phyloP scores from a whole-genome alignment of 257 asterid genomes.

The Solanum paucissectum region DNA sequence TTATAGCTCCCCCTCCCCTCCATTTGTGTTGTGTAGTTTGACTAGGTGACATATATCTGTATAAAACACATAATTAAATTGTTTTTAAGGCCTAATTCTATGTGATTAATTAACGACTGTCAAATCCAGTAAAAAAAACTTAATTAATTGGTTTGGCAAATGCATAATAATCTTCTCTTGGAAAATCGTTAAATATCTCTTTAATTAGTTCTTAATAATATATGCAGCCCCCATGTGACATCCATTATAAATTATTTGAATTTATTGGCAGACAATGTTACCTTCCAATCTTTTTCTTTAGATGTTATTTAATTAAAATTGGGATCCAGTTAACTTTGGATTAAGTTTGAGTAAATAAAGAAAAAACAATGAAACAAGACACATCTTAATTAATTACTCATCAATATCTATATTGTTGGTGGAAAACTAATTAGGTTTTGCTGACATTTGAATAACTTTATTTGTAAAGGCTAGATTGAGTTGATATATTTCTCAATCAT shows the following conservation, averaged over 20 bases:
- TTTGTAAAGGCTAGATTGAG: neutral
- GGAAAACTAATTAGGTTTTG: neutral
- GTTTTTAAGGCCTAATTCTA: neutral
- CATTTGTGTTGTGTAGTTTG: slow-evolving; percentile 6
- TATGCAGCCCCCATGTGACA: neutral
- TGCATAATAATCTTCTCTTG: neutral
- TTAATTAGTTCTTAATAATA: neutral
- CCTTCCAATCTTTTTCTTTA: neutral
- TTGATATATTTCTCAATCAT: neutral
- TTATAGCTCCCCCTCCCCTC: neutral
- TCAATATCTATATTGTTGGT: neutral
- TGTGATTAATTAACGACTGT: neutral
- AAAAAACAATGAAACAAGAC: neutral
- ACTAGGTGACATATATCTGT: slow-evolving; percentile 3
- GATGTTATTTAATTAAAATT: neutral
- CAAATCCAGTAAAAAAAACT: neutral
- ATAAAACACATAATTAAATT: neutral
- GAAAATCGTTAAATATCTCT: neutral
- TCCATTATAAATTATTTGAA: neutral
- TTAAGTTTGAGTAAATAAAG: neutral
- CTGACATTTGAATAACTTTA: neutral
- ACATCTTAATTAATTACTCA: neutral
- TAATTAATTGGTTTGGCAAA: neutral
- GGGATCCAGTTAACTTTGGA: neutral
- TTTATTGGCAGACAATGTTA: neutral